Conservation (phyloP, 352 stramenopile genomes). For the Globisporangium polare region DNA sequence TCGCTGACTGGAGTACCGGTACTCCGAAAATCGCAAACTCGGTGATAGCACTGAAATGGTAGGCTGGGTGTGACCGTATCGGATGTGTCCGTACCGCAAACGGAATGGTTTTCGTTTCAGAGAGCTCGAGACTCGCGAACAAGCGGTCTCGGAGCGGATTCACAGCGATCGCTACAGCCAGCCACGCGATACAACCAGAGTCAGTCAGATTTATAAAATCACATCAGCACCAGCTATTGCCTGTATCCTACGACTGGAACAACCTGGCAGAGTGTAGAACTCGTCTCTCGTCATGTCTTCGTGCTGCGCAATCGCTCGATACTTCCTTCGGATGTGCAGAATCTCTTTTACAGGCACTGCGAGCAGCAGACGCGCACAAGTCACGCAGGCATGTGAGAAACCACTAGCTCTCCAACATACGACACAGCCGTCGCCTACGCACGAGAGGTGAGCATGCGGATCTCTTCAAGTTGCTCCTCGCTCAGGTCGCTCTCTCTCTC, state of each 20-base stretch:
- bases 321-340: constrained; percentile 44
- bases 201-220: background rate
- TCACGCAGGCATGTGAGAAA: background rate
- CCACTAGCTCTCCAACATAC: background rate
- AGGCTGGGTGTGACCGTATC: too few relatives aligned
- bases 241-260: background rate
- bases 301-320: constrained; percentile 22
- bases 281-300: constrained; percentile 58
- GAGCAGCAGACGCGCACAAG: background rate
- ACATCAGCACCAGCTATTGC: background rate
- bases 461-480: constrained; percentile 56
- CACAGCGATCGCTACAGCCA: constrained; percentile 23
- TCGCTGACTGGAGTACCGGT: background rate
- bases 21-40: background rate
- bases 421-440: background rate
- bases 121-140: constrained; percentile 43
- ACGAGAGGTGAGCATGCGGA: constrained; percentile 59
- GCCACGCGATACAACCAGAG: background rate
- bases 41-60: too few relatives aligned
- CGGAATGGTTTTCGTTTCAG: constrained; percentile 21
- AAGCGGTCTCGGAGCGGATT: constrained; percentile 46
- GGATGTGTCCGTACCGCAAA: too few relatives aligned
- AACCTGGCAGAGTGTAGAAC: constrained; percentile 40
- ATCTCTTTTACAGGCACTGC: constrained; percentile 53
- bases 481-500: constrained; percentile 32